Percentiles rank a stretch among this genome's conserved stretches.
phyloP scores from a whole-genome alignment of 169 alveolate species.

The Cryptosporidium bovis region DNA sequence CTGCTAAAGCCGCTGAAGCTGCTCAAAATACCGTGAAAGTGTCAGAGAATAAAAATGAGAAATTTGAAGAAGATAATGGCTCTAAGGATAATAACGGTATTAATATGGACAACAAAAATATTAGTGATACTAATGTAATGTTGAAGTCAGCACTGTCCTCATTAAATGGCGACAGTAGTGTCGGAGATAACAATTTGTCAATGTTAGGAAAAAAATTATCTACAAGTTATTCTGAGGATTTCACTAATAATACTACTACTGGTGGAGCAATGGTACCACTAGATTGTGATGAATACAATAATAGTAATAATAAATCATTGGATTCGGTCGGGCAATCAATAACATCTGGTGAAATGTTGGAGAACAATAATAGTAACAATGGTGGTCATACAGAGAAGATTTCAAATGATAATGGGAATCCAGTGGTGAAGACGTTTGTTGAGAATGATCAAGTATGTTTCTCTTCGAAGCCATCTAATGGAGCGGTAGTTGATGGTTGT shows the following conservation, averaged over 20 bases:
- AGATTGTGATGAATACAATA: not conserved
- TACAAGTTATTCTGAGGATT: slow-evolving; percentile 48
- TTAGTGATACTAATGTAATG: not conserved
- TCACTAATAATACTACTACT: slow-evolving; percentile 5
- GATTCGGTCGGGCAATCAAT: slow-evolving; percentile 3
- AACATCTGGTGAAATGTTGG: not conserved
- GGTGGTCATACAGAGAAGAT: too few relatives aligned
- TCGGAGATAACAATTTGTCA: not conserved
- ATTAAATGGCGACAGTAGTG: slow-evolving; percentile 10
- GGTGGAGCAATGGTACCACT: not conserved
- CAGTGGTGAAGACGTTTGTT: too few relatives aligned
- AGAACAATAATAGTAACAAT: too few relatives aligned
- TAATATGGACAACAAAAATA: not conserved
- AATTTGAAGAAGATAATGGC: not conserved
- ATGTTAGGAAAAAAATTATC: not conserved
- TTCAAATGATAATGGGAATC: too few relatives aligned
- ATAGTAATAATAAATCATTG: slow-evolving; percentile 1
- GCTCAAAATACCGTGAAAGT: slow-evolving; percentile 20
- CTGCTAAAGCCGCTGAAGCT: slow-evolving; percentile 74
- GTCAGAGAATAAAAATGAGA: not conserved
- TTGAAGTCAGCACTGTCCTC: not conserved
- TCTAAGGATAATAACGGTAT: not conserved
- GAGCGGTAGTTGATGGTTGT: slow-evolving; percentile 13
- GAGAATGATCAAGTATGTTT: not conserved
- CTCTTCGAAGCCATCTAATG: slow-evolving; percentile 2